These are phyloP conservation scores for Chaetomium sp. DNA, from an alignment of 2,329 filamentous ascomycete genomes.

Conservation along the genomic window DNA sequence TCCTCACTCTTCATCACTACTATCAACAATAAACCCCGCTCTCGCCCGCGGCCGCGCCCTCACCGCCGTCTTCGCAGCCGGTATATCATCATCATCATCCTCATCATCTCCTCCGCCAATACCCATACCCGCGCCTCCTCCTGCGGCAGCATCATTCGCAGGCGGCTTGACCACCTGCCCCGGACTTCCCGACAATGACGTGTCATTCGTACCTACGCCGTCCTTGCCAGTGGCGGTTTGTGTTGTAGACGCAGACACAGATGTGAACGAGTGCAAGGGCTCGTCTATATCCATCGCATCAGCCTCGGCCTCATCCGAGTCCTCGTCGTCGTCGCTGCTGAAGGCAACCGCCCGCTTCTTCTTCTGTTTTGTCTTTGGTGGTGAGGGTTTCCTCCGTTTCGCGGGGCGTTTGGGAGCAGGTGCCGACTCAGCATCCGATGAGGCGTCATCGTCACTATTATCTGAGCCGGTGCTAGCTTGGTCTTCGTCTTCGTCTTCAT, in stretches of 20 bases:
- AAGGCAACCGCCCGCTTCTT: background rate
- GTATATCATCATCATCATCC: slow-evolving; percentile 31
- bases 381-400: slow-evolving; percentile 10
- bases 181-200: slow-evolving; percentile 36
- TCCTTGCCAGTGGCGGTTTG: slow-evolving; percentile 7
- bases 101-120: slow-evolving; percentile 36
- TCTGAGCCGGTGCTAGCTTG: slow-evolving; percentile 25
- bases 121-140: background rate
- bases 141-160: slow-evolving; percentile 29
- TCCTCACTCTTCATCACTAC: slow-evolving; percentile 48
- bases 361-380: background rate
- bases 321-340: slow-evolving; percentile 15
- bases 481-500: slow-evolving; percentile 19
- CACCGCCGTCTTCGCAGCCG: slow-evolving; percentile 8
- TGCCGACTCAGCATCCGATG: slow-evolving; percentile 18
- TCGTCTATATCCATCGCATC: slow-evolving; percentile 14
- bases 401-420: background rate
- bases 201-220: slow-evolving; percentile 29
- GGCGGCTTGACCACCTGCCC: slow-evolving; percentile 14
- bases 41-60: slow-evolving; percentile 37
- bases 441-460: slow-evolving; percentile 24
- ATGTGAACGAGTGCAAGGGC: background rate
- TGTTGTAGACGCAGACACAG: too few species aligned
- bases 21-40: slow-evolving; percentile 52
- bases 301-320: slow-evolving; percentile 25